Conservation (phyloP, 257 asterid genomes). For the Solanum piurae region DNA sequence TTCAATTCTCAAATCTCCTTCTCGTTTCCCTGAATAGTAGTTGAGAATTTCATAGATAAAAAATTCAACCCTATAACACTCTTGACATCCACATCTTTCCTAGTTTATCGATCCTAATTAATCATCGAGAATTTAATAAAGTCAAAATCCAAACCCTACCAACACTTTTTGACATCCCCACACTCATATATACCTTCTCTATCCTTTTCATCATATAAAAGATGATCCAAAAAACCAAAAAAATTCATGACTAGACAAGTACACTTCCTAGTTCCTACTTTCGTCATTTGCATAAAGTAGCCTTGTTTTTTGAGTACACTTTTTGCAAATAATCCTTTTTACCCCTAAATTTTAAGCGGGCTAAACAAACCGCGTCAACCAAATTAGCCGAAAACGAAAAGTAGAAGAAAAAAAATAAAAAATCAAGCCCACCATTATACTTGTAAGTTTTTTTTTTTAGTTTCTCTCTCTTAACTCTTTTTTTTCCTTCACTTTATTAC, state of each 20-base stretch:
- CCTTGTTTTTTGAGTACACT: background rate
- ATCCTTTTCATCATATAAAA: background rate
- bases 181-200: no score
- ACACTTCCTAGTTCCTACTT: background rate
- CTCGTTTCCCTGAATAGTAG: background rate
- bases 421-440: background rate
- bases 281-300: background rate
- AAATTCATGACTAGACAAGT: background rate
- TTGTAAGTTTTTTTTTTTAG: background rate
- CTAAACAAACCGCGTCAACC: background rate
- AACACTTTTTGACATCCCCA: background rate
- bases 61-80: background rate
- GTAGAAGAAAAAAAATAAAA: background rate
- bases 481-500: conserved; percentile 9
- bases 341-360: background rate
- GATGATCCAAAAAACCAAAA: background rate
- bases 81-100: background rate
- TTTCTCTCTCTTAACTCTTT: background rate
- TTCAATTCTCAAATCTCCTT: no score
- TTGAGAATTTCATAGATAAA: background rate
- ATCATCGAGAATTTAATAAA: background rate
- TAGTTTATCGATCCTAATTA: background rate
- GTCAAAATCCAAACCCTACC: background rate
- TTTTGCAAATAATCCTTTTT: background rate
- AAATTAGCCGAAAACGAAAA: background rate